phyloP scores from a whole-genome alignment of 352 stramenopile species.

The Globisporangium paddicum region DNA sequence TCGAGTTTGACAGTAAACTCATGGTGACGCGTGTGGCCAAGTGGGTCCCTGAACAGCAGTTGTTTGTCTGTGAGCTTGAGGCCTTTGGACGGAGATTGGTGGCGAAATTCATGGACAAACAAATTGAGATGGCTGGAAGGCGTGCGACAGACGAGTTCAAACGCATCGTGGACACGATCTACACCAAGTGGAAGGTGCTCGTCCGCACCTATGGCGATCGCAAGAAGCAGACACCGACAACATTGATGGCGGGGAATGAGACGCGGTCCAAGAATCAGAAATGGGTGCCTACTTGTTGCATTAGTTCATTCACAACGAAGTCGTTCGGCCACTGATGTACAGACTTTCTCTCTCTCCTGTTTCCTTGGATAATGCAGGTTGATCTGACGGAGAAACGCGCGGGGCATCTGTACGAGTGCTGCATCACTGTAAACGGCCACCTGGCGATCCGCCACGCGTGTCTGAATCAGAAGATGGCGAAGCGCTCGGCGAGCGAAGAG shows the following conservation, averaged over 20 bases:
- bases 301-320: no score
- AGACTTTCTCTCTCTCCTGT: no score
- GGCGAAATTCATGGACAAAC: constrained; percentile 22
- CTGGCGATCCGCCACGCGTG: constrained; percentile 55
- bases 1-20: constrained; percentile 21
- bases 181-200: constrained; percentile 42
- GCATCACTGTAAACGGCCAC: constrained; percentile 37
- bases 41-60: neutral
- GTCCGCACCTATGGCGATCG: constrained; percentile 43
- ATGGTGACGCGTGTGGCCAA: constrained; percentile 14
- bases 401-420: constrained; percentile 40
- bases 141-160: constrained; percentile 27
- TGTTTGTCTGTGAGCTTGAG: constrained; percentile 26
- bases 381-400: constrained; percentile 12
- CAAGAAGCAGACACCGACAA: constrained; percentile 35
- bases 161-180: constrained; percentile 32
- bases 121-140: constrained; percentile 28
- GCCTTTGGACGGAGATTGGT: constrained; percentile 29
- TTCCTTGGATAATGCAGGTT: constrained; percentile 6
- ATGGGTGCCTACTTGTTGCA: constrained; percentile 9
- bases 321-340: no score
- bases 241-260: constrained; percentile 68
- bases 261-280: constrained; percentile 35
- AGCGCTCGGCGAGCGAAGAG: constrained; percentile 62
- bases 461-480: constrained; percentile 66